Evolutionary conservation across 176 grass and related monocot genomes (phyloP).

Genomic region (Tillandsia leiboldiana): DNA sequence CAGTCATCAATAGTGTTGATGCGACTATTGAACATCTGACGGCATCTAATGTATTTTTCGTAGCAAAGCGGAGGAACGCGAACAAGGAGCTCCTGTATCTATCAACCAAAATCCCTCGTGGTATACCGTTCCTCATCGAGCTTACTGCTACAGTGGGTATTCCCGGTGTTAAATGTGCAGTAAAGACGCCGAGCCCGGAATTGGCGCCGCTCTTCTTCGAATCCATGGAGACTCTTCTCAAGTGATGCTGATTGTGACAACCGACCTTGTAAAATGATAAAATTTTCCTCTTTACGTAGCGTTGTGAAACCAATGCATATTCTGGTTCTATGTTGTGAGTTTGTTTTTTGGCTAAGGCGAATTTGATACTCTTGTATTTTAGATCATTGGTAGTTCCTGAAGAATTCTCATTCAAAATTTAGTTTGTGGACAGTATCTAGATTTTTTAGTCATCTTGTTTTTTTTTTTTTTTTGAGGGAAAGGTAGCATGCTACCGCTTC

Average conservation of each 20-base stretch:
- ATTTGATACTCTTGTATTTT: neutral
- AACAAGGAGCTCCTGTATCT: conserved; percentile 84
- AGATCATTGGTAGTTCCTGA: too few relatives aligned
- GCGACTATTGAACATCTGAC: conserved; percentile 53
- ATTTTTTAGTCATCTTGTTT: too few relatives aligned
- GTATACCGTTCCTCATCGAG: conserved; percentile 85
- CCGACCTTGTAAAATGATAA: neutral
- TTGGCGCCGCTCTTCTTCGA: conserved; percentile 80
- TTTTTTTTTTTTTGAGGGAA: too few relatives aligned
- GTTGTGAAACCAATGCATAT: neutral
- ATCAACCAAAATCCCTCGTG: conserved; percentile 46
- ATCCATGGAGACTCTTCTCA: conserved; percentile 68
- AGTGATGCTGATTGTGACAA: conserved; percentile 21
- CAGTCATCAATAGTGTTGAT: conserved; percentile 69
- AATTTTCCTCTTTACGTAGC: neutral
- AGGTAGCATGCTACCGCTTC: too few relatives aligned
- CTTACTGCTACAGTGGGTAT: conserved; percentile 51
- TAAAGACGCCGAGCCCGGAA: conserved; percentile 77
- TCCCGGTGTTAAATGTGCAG: conserved; percentile 81
- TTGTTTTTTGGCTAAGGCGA: neutral
- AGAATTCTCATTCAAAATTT: too few relatives aligned
- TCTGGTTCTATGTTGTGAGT: neutral
- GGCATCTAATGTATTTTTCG: conserved; percentile 82
- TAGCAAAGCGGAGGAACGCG: conserved; percentile 78
- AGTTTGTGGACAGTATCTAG: too few relatives aligned